Evolutionary conservation across 768 basidiomycete genomes (phyloP).

Genomic region (Tulasnella sp.): DNA sequence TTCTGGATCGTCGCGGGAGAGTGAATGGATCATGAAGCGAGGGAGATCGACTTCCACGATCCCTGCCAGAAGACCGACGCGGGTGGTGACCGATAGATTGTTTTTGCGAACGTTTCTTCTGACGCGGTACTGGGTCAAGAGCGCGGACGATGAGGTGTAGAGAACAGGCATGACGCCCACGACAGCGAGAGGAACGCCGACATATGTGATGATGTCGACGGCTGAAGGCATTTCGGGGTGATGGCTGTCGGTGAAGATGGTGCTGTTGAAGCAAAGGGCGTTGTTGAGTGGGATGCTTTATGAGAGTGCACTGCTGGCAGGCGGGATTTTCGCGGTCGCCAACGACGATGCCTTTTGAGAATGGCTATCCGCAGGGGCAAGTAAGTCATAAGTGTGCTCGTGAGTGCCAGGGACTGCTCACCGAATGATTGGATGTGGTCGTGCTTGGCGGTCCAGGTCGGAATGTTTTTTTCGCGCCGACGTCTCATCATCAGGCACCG

Average conservation of each 20-base stretch:
- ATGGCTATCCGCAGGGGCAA: neutral
- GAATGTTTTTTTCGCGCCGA: too few relatives aligned
- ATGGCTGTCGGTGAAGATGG: neutral
- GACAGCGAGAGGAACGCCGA: neutral
- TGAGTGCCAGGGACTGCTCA: neutral
- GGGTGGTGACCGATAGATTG: neutral
- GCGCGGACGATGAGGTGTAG: conserved; percentile 3
- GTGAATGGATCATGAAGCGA: neutral
- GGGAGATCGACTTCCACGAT: conserved; percentile 4
- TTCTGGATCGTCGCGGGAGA: neutral
- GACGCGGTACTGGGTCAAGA: neutral
- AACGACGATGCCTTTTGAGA: neutral
- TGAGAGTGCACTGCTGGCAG: neutral
- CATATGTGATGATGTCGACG: neutral
- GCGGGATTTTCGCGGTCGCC: neutral
- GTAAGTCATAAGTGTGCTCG: neutral
- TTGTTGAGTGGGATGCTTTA: neutral
- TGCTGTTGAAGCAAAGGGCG: too few relatives aligned
- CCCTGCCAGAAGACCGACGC: neutral
- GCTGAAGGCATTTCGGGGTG: neutral
- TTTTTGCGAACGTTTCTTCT: neutral
- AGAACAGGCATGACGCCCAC: conserved; percentile 4
- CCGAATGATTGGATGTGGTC: too few relatives aligned
- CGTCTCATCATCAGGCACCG: too few relatives aligned
- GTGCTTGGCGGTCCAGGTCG: too few relatives aligned